These are phyloP conservation scores for Neoboletus brunneissimus DNA, from an alignment of 768 basidiomycete species.

Conservation along the genomic window DNA sequence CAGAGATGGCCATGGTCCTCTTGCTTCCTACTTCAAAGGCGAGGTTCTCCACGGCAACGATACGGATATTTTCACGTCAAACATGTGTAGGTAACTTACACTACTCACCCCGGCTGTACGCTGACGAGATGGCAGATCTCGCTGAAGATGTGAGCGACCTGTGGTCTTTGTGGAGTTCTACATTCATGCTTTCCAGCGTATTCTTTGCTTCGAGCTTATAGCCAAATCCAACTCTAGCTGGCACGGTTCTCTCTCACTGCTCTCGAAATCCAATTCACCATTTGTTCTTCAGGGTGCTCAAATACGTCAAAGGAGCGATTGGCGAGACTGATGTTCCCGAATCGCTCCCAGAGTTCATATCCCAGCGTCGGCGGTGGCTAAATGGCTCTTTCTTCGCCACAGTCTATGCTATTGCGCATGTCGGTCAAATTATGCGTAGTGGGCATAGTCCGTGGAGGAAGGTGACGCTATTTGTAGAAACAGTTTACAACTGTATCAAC, in stretches of 20 bases:
- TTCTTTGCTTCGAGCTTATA: constrained; percentile 77
- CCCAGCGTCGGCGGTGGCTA: constrained; percentile 85
- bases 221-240: constrained; percentile 78
- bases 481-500: constrained; percentile 83
- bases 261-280: neutral
- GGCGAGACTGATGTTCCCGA: constrained; percentile 96
- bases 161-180: neutral
- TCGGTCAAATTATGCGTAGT: constrained; percentile 35
- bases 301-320: constrained; percentile 92
- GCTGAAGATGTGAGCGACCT: constrained; percentile 73
- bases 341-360: constrained; percentile 88
- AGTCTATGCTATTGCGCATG: constrained; percentile 87
- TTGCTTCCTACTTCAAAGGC: constrained; percentile 97
- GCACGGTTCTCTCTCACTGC: constrained; percentile 37
- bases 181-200: constrained; percentile 52
- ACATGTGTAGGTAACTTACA: constrained; percentile 71
- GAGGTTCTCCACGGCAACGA: constrained; percentile 82
- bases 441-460: constrained; percentile 76
- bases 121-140: constrained; percentile 53
- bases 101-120: neutral
- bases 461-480: constrained; percentile 70
- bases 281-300: constrained; percentile 70
- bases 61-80: constrained; percentile 92
- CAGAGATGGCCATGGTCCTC: constrained; percentile 74
- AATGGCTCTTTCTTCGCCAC: constrained; percentile 95